A percentile compares a stretch with the other conserved stretches of the same genome.
Evolutionary conservation across 306 rosid species (phyloP).

Genomic region (Ochetophila trinervis): DNA sequence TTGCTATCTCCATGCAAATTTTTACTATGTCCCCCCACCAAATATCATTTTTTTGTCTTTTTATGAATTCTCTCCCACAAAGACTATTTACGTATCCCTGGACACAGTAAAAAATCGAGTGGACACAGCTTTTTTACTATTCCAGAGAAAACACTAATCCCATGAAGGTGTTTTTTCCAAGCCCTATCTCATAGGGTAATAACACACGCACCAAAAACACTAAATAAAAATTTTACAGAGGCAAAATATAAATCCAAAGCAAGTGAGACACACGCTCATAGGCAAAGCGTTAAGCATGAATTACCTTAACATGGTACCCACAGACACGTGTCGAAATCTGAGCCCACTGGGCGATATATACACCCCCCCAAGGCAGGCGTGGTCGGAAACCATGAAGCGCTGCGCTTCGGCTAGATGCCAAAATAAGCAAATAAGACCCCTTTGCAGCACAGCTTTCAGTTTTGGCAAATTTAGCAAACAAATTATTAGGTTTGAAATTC

Average conservation of each 20-base stretch:
- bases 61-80: neutral
- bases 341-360: neutral
- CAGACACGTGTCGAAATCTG: conserved; percentile 31
- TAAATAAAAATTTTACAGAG: neutral
- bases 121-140: neutral
- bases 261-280: conserved; percentile 9
- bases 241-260: neutral
- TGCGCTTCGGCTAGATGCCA: conserved; percentile 4
- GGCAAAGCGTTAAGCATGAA: neutral
- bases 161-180: neutral
- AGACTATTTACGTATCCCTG: neutral
- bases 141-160: neutral
- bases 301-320: conserved; percentile 7
- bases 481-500: conserved; percentile 23
- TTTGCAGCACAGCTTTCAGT: conserved; percentile 22
- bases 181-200: neutral
- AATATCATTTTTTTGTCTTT: neutral
- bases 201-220: neutral
- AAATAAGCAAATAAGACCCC: conserved; percentile 5
- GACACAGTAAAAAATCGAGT: neutral
- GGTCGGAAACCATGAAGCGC: conserved; percentile 28
- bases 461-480: conserved; percentile 30
- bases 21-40: neutral
- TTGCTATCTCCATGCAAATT: conserved; percentile 8
- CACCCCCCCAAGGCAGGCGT: conserved; percentile 2